phyloP scores from a whole-genome alignment of 1,139 yeast species.

The Blastobotrys elegans region DNA sequence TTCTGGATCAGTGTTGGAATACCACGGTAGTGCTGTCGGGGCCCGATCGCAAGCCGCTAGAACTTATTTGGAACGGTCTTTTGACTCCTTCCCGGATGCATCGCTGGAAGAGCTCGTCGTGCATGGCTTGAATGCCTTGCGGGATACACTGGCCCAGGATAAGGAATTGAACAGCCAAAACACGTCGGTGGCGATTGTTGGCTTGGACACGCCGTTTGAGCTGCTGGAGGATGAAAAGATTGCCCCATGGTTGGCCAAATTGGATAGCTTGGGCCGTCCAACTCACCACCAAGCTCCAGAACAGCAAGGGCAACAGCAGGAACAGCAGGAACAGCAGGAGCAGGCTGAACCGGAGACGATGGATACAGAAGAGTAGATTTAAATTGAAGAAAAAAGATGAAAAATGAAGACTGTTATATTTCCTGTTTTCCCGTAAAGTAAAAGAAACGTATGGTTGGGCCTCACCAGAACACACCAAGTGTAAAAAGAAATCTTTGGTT shows the following conservation, averaged over 20 bases:
- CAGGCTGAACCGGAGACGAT: conserved; percentile 1
- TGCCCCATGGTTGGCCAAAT: conserved; percentile 64
- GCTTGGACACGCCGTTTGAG: conserved; percentile 68
- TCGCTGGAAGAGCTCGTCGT: conserved; percentile 70
- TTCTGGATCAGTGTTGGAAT: conserved; percentile 87
- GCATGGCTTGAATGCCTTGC: conserved; percentile 84
- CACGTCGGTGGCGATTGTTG: conserved; percentile 89
- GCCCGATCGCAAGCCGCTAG: conserved; percentile 98
- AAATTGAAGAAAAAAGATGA: neutral
- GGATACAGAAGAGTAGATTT: conserved; percentile 5
- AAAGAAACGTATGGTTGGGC: too few species aligned
- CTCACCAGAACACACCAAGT: too few species aligned
- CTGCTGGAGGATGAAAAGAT: conserved; percentile 84
- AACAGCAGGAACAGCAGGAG: conserved; percentile 9
- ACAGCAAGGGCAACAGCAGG: neutral
- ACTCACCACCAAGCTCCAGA: conserved; percentile 7
- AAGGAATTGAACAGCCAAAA: conserved; percentile 80
- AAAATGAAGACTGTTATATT: neutral
- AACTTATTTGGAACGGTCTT: conserved; percentile 85
- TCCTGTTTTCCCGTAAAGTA: too few species aligned
- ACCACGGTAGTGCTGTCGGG: conserved; percentile 92
- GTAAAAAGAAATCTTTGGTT: neutral
- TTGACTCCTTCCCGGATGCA: conserved; percentile 59
- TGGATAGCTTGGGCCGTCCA: conserved; percentile 49
- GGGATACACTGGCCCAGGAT: conserved; percentile 93